These are phyloP conservation scores for Apophysomyces trapeziformis DNA, from an alignment of 371 early-diverging fungal species.

Conservation along the genomic window DNA sequence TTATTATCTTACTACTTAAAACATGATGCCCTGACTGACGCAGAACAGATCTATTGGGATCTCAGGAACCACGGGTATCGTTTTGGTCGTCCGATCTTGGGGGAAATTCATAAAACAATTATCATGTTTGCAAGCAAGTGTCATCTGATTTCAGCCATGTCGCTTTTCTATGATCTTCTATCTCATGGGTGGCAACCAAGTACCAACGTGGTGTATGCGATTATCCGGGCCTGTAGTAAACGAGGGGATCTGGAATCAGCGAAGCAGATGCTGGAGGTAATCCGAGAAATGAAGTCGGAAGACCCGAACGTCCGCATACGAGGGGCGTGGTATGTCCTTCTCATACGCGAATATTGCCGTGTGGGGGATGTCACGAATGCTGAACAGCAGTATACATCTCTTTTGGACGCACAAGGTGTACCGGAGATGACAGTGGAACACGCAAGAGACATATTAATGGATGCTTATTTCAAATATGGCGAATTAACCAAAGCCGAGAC, in stretches of 20 bases:
- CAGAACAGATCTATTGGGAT: conserved; percentile 28
- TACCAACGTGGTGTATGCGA: conserved; percentile 8
- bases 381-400: background rate
- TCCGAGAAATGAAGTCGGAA: conserved; percentile 8
- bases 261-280: conserved; percentile 18
- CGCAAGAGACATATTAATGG: background rate
- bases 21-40: conserved; percentile 13
- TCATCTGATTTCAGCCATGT: conserved; percentile 23
- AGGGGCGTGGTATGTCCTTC: background rate
- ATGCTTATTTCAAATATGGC: background rate
- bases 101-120: conserved; percentile 12
- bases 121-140: conserved; percentile 13
- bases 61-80: conserved; percentile 13
- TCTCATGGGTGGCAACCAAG: conserved; percentile 18
- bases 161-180: conserved; percentile 24
- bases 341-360: background rate
- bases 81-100: conserved; percentile 10
- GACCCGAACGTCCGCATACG: background rate
- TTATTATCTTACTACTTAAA: conserved; percentile 10
- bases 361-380: background rate
- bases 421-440: background rate
- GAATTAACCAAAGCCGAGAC: background rate
- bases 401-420: background rate
- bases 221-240: conserved; percentile 18
- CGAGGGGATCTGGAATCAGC: conserved; percentile 20